phyloP scores from a whole-genome alignment of 1,284 basidiomycete genomes.

The Sutorius eximius region DNA sequence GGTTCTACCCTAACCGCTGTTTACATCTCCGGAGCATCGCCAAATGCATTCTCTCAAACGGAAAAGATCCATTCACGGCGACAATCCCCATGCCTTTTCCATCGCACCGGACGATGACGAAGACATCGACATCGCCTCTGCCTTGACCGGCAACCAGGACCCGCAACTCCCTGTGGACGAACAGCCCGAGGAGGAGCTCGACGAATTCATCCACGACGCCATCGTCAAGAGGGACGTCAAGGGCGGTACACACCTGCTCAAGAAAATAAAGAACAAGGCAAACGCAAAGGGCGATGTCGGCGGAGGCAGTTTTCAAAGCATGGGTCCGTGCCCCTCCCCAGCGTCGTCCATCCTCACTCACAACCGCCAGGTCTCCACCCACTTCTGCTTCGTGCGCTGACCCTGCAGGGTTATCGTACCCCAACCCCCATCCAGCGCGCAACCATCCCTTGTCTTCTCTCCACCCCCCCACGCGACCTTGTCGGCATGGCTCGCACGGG shows the following conservation, averaged over 20 bases:
- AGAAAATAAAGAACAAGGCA: slow-evolving; percentile 66
- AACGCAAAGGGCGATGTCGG: slow-evolving; percentile 74
- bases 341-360: slow-evolving; percentile 2
- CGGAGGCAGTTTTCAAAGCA: slow-evolving; percentile 85
- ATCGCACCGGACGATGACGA: slow-evolving; percentile 39
- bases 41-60: slow-evolving; percentile 38
- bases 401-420: slow-evolving; percentile 90
- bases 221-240: slow-evolving; percentile 69
- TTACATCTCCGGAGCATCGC: slow-evolving; percentile 22
- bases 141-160: slow-evolving; percentile 31
- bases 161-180: slow-evolving; percentile 10
- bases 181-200: slow-evolving; percentile 51
- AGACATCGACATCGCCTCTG: slow-evolving; percentile 55
- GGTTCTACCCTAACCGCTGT: neutral
- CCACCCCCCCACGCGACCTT: slow-evolving; percentile 88
- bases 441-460: slow-evolving; percentile 83
- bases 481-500: slow-evolving; percentile 99
- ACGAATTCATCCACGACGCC: slow-evolving; percentile 60
- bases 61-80: slow-evolving; percentile 29
- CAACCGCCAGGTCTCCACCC: slow-evolving; percentile 73
- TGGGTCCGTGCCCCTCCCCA: slow-evolving; percentile 56
- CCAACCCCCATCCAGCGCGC: slow-evolving; percentile 97
- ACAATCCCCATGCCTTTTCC: neutral
- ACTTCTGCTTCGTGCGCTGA: slow-evolving; percentile 79
- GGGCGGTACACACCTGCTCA: slow-evolving; percentile 66